Percentiles rank a stretch among this genome's conserved stretches.
Conservation (phyloP, 176 grass and related monocot species). For the Eleusine coracana region DNA sequence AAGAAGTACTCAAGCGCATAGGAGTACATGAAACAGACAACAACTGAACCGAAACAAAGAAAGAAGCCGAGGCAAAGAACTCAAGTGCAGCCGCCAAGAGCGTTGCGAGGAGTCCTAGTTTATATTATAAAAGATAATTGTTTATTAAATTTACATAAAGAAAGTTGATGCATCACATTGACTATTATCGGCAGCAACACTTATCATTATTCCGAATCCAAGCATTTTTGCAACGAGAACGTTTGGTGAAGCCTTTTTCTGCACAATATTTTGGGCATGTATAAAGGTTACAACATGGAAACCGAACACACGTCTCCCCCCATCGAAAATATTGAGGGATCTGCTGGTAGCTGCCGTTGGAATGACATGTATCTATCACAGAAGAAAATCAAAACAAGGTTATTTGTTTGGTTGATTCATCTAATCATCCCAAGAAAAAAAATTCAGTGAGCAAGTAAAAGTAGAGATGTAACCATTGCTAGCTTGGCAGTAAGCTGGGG, state of each 20-base stretch:
- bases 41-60: no score
- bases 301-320: not conserved
- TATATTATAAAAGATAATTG: no score
- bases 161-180: no score
- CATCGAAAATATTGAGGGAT: not conserved
- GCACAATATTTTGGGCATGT: not conserved
- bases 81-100: no score
- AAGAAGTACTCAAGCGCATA: no score
- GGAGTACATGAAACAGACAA: no score
- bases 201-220: not conserved
- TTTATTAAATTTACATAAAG: no score
- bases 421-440: not conserved
- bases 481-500: not conserved
- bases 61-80: no score
- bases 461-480: not conserved
- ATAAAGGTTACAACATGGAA: not conserved
- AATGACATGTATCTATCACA: not conserved
- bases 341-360: not conserved
- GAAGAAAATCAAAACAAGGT: not conserved
- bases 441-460: not conserved
- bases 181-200: not conserved
- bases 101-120: no score
- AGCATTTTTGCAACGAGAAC: not conserved
- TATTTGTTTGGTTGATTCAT: not conserved
- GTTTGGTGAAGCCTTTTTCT: not conserved